Evolutionary conservation across 106 monocot genomes (phyloP), one percentile per base, ranked within the genome.

Genomic region (Dactylorhiza incarnata): DNA sequence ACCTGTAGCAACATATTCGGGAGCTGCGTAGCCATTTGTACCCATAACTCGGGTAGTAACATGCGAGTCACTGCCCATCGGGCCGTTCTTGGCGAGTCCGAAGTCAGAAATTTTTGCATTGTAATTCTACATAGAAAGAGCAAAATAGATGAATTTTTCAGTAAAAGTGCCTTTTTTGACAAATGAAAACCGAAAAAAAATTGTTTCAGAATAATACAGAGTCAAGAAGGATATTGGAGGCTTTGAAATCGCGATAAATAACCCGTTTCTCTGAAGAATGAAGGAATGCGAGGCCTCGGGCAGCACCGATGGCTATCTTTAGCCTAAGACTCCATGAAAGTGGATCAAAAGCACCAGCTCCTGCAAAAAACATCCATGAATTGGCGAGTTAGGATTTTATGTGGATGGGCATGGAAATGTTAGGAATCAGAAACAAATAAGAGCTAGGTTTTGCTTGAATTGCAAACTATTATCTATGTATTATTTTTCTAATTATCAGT

Each of bases 181-280:
- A 47, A 17, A 49, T 10, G 22, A 72, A 20, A 49, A 23, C 22
- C 48, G 23, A 72, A 10, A 3, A 37, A 29, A 29, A 37, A 37
- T 49, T 9, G 9, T 69, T 59, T 69, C 9, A 67, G 23, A 72
- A 5, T 45, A 72, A 22, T 80, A 87, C 87, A 76, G 84, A 68
- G 45, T 87, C 86, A 23, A 86, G 80, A 12, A 86, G 86, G 46
- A 86, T 86, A 66, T 86, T 86, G 14, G 86, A 83, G 25, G 83
- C 80, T 62, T 86, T 86, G 82, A 86, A 86, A 67, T 86, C 86
- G 13, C 86, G 70, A 47, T 80, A 86, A 25, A 86, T 86, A 11
- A 86, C 44, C 20, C 77, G 47, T 24, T 65, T 80, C 45, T 86
- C 80, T 0, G 86, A 79, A 9, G 80, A n/a, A 46, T 86, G 86